A percentile compares a stretch with the other conserved stretches of the same genome.
Conservation (phyloP, 2,329 filamentous ascomycete genomes). For the Talaromyces pinophilus region DNA sequence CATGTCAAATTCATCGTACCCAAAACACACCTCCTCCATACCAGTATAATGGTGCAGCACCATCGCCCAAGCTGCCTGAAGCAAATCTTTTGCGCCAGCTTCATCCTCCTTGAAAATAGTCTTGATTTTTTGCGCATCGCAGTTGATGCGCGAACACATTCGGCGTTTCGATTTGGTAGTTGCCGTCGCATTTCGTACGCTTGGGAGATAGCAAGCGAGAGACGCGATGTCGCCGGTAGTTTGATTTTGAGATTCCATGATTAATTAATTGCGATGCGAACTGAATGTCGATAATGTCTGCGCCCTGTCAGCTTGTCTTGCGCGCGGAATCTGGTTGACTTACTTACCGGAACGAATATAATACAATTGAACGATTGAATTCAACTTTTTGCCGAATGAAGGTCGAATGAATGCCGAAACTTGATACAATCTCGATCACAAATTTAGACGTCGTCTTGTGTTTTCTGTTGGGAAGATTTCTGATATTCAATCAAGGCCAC, state of each 20-base stretch:
- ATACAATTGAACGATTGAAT: not conserved
- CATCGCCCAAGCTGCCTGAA: constrained; percentile 51
- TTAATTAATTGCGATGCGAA: not conserved
- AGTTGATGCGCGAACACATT: constrained; percentile 38
- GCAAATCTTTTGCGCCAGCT: constrained; percentile 22
- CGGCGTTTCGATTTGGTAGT: constrained; percentile 34
- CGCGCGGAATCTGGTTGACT: not conserved
- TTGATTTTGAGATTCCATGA: constrained; percentile 16
- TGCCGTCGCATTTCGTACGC: constrained; percentile 34
- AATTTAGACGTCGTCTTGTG: not conserved
- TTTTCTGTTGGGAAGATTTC: not conserved
- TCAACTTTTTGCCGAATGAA: not conserved
- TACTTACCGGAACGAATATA: not conserved
- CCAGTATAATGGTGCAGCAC: constrained; percentile 50
- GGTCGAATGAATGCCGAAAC: too few relatives aligned
- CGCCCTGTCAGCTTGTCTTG: not conserved
- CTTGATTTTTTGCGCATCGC: constrained; percentile 30
- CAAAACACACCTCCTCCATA: constrained; percentile 52
- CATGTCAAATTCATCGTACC: constrained; percentile 38
- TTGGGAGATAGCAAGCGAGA: constrained; percentile 39
- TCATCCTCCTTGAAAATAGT: constrained; percentile 15
- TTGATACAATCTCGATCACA: not conserved
- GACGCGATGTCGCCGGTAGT: constrained; percentile 31
- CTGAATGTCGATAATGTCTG: not conserved
- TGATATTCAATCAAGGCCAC: not conserved